phyloP scores from a whole-genome alignment of 2,329 filamentous ascomycete genomes.

The Alternaria sp. region DNA sequence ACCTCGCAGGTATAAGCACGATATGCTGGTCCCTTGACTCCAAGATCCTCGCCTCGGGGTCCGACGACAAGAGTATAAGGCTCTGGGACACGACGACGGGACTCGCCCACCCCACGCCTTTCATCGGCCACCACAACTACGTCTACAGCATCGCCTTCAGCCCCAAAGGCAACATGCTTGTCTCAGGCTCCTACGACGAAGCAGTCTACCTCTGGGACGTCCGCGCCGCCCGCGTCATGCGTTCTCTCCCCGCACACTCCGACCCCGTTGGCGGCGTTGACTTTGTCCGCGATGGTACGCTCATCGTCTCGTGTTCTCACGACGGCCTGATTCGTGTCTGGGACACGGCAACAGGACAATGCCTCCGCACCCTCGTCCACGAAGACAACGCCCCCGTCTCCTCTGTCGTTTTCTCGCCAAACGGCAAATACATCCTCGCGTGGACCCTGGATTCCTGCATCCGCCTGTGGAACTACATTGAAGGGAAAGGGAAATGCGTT shows the following conservation, averaged over 20 bases:
- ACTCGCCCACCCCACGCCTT: slow-evolving; percentile 63
- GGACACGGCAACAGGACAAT: slow-evolving; percentile 95
- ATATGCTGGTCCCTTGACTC: slow-evolving; percentile 95
- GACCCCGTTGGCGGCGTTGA: slow-evolving; percentile 94
- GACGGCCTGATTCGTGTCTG: slow-evolving; percentile 83
- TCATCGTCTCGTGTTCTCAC: slow-evolving; percentile 89
- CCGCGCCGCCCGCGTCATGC: slow-evolving; percentile 83
- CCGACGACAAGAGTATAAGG: slow-evolving; percentile 94
- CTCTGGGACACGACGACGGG: slow-evolving; percentile 79
- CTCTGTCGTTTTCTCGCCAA: slow-evolving; percentile 89
- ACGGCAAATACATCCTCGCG: slow-evolving; percentile 90
- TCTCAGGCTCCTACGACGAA: slow-evolving; percentile 94
- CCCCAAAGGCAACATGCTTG: slow-evolving; percentile 97
- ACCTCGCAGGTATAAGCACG: slow-evolving; percentile 90
- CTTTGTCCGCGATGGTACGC: slow-evolving; percentile 88
- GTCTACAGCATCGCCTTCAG: slow-evolving; percentile 93
- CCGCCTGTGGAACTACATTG: slow-evolving; percentile 92
- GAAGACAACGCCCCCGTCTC: slow-evolving; percentile 93
- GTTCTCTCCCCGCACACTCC: slow-evolving; percentile 89
- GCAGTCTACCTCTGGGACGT: slow-evolving; percentile 98
- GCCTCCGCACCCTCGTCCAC: slow-evolving; percentile 90
- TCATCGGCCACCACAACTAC: slow-evolving; percentile 94
- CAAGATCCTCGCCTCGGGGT: slow-evolving; percentile 84
- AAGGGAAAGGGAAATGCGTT: slow-evolving; percentile 84
- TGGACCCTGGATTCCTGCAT: slow-evolving; percentile 91